Base-by-base conservation (phyloP, 2,329 filamentous ascomycete species). In the Clarireedia hainanense region DNA sequence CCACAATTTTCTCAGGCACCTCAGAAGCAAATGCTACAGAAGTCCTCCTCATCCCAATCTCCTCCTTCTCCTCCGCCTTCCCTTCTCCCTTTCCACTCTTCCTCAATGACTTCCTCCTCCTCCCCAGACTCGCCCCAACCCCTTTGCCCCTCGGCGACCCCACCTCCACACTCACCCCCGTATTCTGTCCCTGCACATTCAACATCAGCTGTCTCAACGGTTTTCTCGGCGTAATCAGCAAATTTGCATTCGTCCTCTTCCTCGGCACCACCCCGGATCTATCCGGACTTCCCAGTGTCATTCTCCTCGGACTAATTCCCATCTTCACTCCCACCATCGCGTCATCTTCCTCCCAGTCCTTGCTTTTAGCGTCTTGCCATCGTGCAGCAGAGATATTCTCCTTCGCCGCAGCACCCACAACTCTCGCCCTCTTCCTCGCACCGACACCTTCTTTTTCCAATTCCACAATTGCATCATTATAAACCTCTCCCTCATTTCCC, bases 401-500 rank as follows among this genome's bases (percentile, higher is more conserved):
- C 57, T 72, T 67, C 45, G 69, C 59, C 24, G 45, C 63, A 15
- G 56, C 57, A 20, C 51, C 51, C 6, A 57, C 50, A 12, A 59
- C 62, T n/a, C 70, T 67, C 20, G 55, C 47, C 55, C 65, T 69
- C 60, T 76, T 76, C 34, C 73, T 66, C 23, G 67, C 42, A 0
- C 67, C 69, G 2, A 54, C 48, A 2, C 71, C 69, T 23, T 69
- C 67, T 24, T 61, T 66, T 15, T 68, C 64, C 5, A 75, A 63
- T 58, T 75, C 73, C 12, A 42, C 42, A 48, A 65, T 59, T 3
- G 60, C 60, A 34, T 58, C 57, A 12, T 61, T 56, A 15, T 59
- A 43, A 42, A 62, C 64, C 52, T 64, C 3, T 10, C 27, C 27
- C 27, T 10, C 62, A 40, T 66, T 65, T 12, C 57, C 55, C 14